These are phyloP conservation scores for Peronospora belbahrii DNA, from an alignment of 352 stramenopile genomes.

Conservation along the genomic window DNA sequence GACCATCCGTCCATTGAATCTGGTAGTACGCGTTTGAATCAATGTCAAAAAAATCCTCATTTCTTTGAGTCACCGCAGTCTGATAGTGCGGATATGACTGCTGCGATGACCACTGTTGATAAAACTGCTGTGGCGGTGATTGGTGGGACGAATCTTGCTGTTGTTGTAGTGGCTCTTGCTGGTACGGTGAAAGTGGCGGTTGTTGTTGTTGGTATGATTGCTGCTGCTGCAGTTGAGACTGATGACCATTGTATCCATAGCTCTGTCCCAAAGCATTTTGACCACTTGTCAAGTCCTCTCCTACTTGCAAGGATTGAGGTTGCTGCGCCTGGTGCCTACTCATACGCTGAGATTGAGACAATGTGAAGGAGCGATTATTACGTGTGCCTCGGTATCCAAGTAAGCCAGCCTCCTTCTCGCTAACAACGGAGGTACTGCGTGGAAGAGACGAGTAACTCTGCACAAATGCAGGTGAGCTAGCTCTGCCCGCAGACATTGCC, in stretches of 20 bases:
- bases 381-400: conserved; percentile 24
- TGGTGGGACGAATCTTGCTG: conserved; percentile 16
- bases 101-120: conserved; percentile 7
- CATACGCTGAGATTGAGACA: conserved; percentile 15
- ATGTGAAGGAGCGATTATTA: conserved; percentile 21
- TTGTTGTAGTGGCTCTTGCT: conserved; percentile 8
- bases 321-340: conserved; percentile 20
- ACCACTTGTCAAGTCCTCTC: conserved; percentile 25
- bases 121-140: conserved; percentile 10
- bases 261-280: conserved; percentile 7
- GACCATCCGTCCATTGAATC: conserved; percentile 73
- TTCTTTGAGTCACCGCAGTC: conserved; percentile 14
- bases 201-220: conserved; percentile 1
- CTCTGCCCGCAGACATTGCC: not conserved
- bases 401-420: conserved; percentile 16
- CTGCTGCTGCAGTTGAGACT: conserved; percentile 11
- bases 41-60: conserved; percentile 52
- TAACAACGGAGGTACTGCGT: conserved; percentile 16
- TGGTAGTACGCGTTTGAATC: conserved; percentile 67
- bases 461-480: conserved; percentile 2
- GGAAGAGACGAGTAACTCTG: conserved; percentile 12
- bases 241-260: conserved; percentile 18
- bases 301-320: conserved; percentile 9
- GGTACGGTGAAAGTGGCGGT: conserved; percentile 6
- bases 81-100: conserved; percentile 4